Percentiles rank a stretch among this genome's conserved stretches.
Conservation (phyloP, 805 yeast genomes). For the Metschnikowia bowlesiae region DNA sequence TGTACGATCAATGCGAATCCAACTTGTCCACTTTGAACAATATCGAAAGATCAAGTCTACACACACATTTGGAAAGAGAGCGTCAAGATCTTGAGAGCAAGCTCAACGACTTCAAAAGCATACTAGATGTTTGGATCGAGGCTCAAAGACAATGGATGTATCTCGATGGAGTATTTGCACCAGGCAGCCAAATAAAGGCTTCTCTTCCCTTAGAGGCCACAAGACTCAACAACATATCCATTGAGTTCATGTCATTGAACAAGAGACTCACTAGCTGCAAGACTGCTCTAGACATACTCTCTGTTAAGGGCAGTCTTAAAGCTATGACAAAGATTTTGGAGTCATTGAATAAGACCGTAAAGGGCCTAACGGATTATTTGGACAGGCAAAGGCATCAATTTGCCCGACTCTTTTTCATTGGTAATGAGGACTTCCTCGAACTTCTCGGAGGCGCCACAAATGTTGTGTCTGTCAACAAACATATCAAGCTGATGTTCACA, state of each 20-base stretch:
- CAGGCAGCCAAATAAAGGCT: constrained; percentile 50
- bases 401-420: constrained; percentile 82
- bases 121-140: constrained; percentile 73
- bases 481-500: constrained; percentile 65
- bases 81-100: constrained; percentile 51
- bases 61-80: constrained; percentile 54
- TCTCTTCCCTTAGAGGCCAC: constrained; percentile 66
- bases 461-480: constrained; percentile 46
- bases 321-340: constrained; percentile 50
- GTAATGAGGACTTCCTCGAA: constrained; percentile 85
- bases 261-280: constrained; percentile 46
- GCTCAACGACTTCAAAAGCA: constrained; percentile 45
- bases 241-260: constrained; percentile 54
- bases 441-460: constrained; percentile 65
- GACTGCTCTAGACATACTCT: constrained; percentile 51
- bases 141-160: constrained; percentile 89
- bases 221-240: constrained; percentile 57
- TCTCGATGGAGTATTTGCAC: constrained; percentile 70
- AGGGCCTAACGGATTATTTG: constrained; percentile 69
- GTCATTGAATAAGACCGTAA: constrained; percentile 53
- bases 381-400: constrained; percentile 74
- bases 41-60: constrained; percentile 68
- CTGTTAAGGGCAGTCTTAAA: constrained; percentile 44
- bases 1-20: constrained; percentile 55
- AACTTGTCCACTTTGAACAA: constrained; percentile 60